Evolutionary conservation across 1,139 yeast species (phyloP).

Genomic region (Lodderomyces elongisporus): DNA sequence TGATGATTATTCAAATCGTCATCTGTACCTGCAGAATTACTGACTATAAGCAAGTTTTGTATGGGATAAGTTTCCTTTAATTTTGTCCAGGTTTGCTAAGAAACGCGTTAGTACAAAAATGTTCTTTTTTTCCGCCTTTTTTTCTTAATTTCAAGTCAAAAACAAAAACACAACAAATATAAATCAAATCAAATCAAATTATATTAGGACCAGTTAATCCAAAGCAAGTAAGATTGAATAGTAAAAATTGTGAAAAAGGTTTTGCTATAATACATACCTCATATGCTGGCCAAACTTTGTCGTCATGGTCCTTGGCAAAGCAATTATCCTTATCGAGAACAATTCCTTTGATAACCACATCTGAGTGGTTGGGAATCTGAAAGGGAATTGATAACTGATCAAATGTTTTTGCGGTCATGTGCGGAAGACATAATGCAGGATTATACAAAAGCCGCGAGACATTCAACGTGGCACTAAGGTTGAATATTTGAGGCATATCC

Average conservation of each 20-base stretch:
- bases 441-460: slow-evolving; percentile 54
- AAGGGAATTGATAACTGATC: slow-evolving; percentile 52
- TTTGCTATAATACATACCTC: slow-evolving; percentile 17
- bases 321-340: slow-evolving; percentile 95
- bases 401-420: slow-evolving; percentile 57
- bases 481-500: slow-evolving; percentile 25
- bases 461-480: slow-evolving; percentile 71
- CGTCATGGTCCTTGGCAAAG: slow-evolving; percentile 80
- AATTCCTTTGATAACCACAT: slow-evolving; percentile 57
- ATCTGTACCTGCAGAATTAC: slow-evolving; percentile 89
- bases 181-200: no score
- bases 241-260: no score
- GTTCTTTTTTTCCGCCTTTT: no score
- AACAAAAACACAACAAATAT: no score
- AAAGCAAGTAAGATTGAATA: no score
- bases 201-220: no score
- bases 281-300: slow-evolving; percentile 76
- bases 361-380: slow-evolving; percentile 24
- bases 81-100: slow-evolving; percentile 49
- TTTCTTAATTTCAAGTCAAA: no score
- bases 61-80: slow-evolving; percentile 57
- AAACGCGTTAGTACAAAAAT: slow-evolving; percentile 3
- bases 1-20: slow-evolving; percentile 59
- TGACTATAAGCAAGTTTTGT: slow-evolving; percentile 69
- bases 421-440: slow-evolving; percentile 72